Evolutionary conservation across 73 alveolate species (phyloP).

Genomic region (Tetrahymena thermophila): DNA sequence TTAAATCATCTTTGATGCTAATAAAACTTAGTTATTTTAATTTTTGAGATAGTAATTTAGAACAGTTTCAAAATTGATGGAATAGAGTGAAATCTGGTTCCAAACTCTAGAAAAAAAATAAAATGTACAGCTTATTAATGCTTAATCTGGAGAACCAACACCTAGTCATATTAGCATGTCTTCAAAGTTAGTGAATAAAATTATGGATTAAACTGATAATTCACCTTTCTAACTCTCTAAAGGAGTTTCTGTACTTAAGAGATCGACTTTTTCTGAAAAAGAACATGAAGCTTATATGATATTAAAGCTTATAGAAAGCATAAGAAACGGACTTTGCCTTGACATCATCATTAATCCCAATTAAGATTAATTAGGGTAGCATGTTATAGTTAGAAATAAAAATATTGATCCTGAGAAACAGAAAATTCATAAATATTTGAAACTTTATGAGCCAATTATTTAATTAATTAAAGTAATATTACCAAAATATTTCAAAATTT

Average conservation of each 20-base stretch:
- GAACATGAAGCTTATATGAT: background rate
- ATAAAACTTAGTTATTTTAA: conserved; percentile 15
- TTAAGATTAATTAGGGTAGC: background rate
- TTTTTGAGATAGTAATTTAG: background rate
- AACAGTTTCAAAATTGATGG: conserved; percentile 3
- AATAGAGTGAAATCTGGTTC: conserved; percentile 36
- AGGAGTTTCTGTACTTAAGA: background rate
- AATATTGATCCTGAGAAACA: background rate
- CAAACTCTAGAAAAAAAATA: conserved; percentile 15
- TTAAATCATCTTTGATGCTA: conserved; percentile 20
- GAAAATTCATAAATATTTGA: background rate
- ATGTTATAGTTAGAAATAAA: background rate
- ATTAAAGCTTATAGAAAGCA: background rate
- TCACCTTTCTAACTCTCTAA: background rate
- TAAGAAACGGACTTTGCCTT: background rate
- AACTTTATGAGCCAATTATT: conserved; percentile 4
- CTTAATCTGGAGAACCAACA: conserved; percentile 14
- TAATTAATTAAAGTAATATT: background rate
- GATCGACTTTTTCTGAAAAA: background rate
- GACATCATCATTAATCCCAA: background rate
- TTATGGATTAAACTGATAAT: conserved; percentile 11
- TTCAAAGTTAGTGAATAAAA: background rate
- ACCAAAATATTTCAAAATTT: background rate
- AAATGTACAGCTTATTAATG: conserved; percentile 14
- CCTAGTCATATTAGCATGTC: background rate